Evolutionary conservation across 2,329 filamentous ascomycete species (phyloP).

Genomic region (Phyllosticta capitalensis): DNA sequence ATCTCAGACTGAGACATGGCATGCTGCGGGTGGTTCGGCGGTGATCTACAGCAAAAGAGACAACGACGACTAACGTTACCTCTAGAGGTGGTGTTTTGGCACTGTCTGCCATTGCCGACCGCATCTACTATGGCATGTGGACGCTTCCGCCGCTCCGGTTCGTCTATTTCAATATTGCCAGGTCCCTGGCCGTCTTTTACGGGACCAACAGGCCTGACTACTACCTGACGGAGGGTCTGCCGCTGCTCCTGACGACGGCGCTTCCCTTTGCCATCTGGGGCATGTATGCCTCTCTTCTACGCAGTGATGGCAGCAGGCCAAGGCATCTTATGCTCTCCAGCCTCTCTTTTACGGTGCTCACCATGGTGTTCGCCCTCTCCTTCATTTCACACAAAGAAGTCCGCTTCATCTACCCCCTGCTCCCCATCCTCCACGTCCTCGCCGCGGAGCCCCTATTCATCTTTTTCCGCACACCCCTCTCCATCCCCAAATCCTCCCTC

Average conservation of each 20-base stretch:
- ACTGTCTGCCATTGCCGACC: constrained; percentile 59
- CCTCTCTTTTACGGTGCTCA: constrained; percentile 37
- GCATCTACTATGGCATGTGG: constrained; percentile 73
- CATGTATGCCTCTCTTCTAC: constrained; percentile 37
- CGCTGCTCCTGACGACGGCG: constrained; percentile 73
- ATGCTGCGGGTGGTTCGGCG: not conserved
- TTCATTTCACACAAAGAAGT: constrained; percentile 91
- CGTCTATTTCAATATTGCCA: constrained; percentile 81
- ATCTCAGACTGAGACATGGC: constrained; percentile 2
- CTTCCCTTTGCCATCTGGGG: constrained; percentile 66
- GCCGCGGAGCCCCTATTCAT: constrained; percentile 43
- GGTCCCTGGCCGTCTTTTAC: constrained; percentile 86
- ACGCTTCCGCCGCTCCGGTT: constrained; percentile 82
- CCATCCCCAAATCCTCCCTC: constrained; percentile 40
- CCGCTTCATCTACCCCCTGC: constrained; percentile 87
- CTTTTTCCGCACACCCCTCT: constrained; percentile 20
- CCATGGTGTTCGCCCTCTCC: constrained; percentile 59
- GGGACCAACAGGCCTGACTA: constrained; percentile 86
- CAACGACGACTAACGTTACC: not conserved
- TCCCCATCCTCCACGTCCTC: constrained; percentile 77
- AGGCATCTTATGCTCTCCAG: constrained; percentile 9
- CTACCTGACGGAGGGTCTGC: constrained; percentile 82
- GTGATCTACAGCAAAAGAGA: not conserved
- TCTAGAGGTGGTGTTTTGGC: constrained; percentile 48
- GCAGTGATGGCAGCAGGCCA: not conserved